phyloP scores from a whole-genome alignment of 805 yeast species.

The Wickerhamiella australiensis region DNA sequence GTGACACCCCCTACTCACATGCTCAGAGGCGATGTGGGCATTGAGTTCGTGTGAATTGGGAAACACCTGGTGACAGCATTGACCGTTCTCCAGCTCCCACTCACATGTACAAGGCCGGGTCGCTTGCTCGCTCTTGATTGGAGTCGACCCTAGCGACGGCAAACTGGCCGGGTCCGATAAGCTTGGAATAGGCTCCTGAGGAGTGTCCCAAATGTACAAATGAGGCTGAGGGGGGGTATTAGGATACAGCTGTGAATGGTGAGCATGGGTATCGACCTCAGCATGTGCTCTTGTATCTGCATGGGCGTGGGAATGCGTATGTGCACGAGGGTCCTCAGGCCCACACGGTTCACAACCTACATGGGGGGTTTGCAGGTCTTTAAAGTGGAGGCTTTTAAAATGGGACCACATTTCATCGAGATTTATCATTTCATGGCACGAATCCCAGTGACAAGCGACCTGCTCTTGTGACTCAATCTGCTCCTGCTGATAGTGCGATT shows the following conservation, averaged over 20 bases:
- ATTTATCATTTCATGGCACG: slow-evolving; percentile 27
- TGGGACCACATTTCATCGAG: slow-evolving; percentile 23
- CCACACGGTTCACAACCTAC: slow-evolving; percentile 9
- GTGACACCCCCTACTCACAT: slow-evolving; percentile 63
- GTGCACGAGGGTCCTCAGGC: neutral
- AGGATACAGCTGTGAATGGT: neutral
- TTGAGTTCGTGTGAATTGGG: slow-evolving; percentile 49
- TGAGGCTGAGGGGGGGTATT: neutral
- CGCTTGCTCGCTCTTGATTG: slow-evolving; percentile 10
- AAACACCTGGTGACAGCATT: slow-evolving; percentile 42
- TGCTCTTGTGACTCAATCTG: slow-evolving; percentile 14
- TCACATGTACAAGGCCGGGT: slow-evolving; percentile 7
- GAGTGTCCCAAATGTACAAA: neutral
- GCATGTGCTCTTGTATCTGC: too few relatives aligned
- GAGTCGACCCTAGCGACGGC: slow-evolving; percentile 2
- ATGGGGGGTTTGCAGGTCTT: slow-evolving; percentile 25
- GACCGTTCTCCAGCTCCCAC: slow-evolving; percentile 34
- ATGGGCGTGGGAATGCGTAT: neutral
- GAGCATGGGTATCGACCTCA: neutral
- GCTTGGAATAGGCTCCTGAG: slow-evolving; percentile 5
- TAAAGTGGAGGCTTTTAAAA: slow-evolving; percentile 19
- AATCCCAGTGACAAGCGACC: slow-evolving; percentile 32
- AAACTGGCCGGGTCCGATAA: neutral
- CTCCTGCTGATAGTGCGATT: slow-evolving; percentile 15
- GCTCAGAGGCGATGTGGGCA: slow-evolving; percentile 53